Base-by-base conservation (phyloP, 2,329 filamentous ascomycete genomes). In the Colletotrichum horii region DNA sequence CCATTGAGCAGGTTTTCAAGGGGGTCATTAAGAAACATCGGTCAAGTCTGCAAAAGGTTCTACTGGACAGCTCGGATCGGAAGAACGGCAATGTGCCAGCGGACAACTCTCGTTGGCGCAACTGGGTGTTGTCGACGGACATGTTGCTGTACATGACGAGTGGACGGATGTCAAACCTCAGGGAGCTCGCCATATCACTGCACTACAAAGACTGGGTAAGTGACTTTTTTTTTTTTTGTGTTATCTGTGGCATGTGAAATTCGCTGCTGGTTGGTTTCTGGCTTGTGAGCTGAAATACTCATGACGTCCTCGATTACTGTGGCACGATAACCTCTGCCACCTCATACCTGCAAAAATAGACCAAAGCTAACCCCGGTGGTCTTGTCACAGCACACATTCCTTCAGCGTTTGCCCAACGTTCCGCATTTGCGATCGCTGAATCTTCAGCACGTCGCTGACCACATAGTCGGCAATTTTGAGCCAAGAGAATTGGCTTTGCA, bases 161-260 rank as follows among this genome's bases (percentile, higher is more conserved):
- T 81, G 94, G 94, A 7, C 92, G 92, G 74, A 95, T 97, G 94
- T 88, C 87, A 24, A 91, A 88, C 77, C 85, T 97, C 58, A 90
- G 90, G 71, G 94, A 97, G 83, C 85, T 97, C 30, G 93, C 93
- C 12, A 90, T 95, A 78, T 90, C 92, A 2, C 89, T 97, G 71
- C 91, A 95, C 77, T 95, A 94, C 83, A 92, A 90, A 78, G 93
- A 96, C 80, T 97, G 95, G 94, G 94, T 95, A 88, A 87, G 91
- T 83, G 66, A 32, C 34, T 16, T 76, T 32, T 64, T 9, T 9
- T 34, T 19, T 12, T 19, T 56, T 74, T 70, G 32, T 71, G 70
- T 48, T 75, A 74, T 74, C 77, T 22, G 43, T 52, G 43, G 43
- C 43, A 52, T 52, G 43, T 52, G 43, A 52, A 52, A 52, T 52